These are phyloP conservation scores for Tardiomyces depauwii DNA, from an alignment of 1,139 yeast genomes.

Conservation along the genomic window DNA sequence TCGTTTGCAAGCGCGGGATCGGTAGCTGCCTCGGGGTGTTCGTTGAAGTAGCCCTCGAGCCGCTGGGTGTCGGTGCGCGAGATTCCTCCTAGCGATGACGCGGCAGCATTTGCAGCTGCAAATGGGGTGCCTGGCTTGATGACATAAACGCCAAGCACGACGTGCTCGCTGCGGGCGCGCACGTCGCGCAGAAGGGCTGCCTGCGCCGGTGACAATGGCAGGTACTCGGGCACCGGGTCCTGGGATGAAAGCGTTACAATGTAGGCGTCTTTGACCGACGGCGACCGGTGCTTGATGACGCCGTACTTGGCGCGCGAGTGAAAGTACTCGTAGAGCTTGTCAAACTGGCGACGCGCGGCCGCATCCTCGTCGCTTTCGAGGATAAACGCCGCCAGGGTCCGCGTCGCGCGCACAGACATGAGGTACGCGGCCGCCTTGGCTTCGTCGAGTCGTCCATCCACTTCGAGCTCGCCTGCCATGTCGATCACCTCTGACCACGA, in stretches of 20 bases:
- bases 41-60: constrained; percentile 14
- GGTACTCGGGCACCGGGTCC: constrained; percentile 20
- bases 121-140: constrained; percentile 4
- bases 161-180: constrained; percentile 3
- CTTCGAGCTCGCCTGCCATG: constrained; percentile 29
- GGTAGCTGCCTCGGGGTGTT: constrained; percentile 15
- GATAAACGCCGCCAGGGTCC: constrained; percentile 40
- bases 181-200: constrained; percentile 4
- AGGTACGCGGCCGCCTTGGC: constrained; percentile 48
- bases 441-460: constrained; percentile 55
- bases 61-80: constrained; percentile 16
- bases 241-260: constrained; percentile 34
- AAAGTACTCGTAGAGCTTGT: constrained; percentile 44
- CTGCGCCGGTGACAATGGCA: constrained; percentile 10
- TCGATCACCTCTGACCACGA: constrained; percentile 24
- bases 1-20: constrained; percentile 16
- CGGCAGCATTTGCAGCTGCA: constrained; percentile 2
- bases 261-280: constrained; percentile 55
- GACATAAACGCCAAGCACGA: constrained; percentile 14
- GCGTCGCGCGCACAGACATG: constrained; percentile 34
- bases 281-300: constrained; percentile 39
- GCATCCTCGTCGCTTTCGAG: constrained; percentile 14
- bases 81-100: constrained; percentile 13
- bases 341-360: constrained; percentile 18
- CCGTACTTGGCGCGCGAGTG: constrained; percentile 43